Evolutionary conservation across 352 stramenopile species (phyloP).

Genomic region (Globisporangium uncinulatum): DNA sequence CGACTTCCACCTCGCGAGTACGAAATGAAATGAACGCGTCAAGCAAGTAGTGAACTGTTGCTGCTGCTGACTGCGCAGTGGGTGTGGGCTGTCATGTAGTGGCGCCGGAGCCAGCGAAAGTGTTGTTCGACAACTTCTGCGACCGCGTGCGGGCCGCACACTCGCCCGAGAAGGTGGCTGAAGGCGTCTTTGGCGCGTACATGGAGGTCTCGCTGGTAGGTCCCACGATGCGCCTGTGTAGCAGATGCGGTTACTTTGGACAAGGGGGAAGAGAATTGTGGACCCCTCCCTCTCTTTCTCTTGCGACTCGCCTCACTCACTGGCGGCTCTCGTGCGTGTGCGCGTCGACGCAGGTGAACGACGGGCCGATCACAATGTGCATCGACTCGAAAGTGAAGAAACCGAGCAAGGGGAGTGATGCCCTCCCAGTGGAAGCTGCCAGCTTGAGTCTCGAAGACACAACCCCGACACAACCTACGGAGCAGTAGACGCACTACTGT

Average conservation of each 20-base stretch:
- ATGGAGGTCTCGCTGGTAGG: constrained; percentile 85
- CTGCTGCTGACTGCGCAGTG: not conserved
- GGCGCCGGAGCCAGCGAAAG: constrained; percentile 53
- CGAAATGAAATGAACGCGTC: constrained; percentile 1
- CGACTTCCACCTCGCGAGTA: constrained; percentile 83
- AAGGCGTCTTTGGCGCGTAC: constrained; percentile 77
- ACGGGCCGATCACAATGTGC: constrained; percentile 77
- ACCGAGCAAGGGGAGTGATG: constrained; percentile 4
- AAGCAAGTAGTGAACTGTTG: not conserved
- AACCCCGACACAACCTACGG: too few relatives aligned
- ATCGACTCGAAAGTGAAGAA: constrained; percentile 75
- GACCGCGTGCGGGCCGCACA: constrained; percentile 55
- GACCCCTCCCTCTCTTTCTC: not conserved
- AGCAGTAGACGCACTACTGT: too few relatives aligned
- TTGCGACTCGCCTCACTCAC: not conserved
- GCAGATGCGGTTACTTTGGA: not conserved
- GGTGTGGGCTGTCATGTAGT: constrained; percentile 25
- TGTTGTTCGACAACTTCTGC: constrained; percentile 75
- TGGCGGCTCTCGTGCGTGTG: not conserved
- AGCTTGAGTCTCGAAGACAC: not conserved
- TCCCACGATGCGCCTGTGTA: not conserved
- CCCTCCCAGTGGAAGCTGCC: not conserved
- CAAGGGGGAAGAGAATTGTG: not conserved
- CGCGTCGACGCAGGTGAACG: constrained; percentile 46
- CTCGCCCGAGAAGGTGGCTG: constrained; percentile 56